Percentiles rank a stretch among this genome's conserved stretches.
These are phyloP conservation scores for Fusarium oligoseptatum DNA, from an alignment of 2,329 filamentous ascomycete genomes.

Conservation along the genomic window DNA sequence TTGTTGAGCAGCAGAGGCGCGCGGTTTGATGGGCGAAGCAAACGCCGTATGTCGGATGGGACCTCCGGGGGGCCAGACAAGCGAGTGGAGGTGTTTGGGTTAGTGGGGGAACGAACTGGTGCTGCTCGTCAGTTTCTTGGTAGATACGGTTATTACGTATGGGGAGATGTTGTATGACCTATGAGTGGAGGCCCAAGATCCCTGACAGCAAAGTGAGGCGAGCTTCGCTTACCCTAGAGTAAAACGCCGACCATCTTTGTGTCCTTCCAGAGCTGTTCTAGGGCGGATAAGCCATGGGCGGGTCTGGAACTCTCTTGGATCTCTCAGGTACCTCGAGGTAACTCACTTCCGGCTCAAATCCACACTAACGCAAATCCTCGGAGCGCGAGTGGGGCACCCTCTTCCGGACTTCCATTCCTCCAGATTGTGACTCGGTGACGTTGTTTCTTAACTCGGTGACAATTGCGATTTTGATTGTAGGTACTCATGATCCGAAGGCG, in stretches of 20 bases:
- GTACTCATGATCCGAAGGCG: conserved; percentile 37
- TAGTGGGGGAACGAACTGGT: conserved; percentile 33
- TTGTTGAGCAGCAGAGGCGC: conserved; percentile 10
- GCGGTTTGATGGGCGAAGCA: conserved; percentile 16
- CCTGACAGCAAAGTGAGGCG: background rate
- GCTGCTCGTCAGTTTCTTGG: conserved; percentile 19
- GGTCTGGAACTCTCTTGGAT: background rate
- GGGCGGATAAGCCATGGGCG: conserved; percentile 2
- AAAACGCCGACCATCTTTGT: conserved; percentile 2
- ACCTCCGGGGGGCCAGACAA: conserved; percentile 36
- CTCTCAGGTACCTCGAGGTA: conserved; percentile 29
- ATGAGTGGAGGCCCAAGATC: background rate
- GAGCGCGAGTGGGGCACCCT: conserved; percentile 16
- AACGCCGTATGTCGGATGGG: conserved; percentile 34
- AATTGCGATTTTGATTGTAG: conserved; percentile 22
- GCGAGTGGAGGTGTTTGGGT: conserved; percentile 37
- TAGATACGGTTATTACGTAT: conserved; percentile 3
- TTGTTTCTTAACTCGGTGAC: conserved; percentile 27
- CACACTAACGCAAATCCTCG: conserved; percentile 15
- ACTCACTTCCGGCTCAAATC: conserved; percentile 22
- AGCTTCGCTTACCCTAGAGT: conserved; percentile 20
- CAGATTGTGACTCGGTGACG: conserved; percentile 39
- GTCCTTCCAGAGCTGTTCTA: conserved; percentile 19
- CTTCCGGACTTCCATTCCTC: background rate
- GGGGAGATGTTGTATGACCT: background rate